These are phyloP conservation scores for Baeospora myosura DNA, from an alignment of 1,284 basidiomycete genomes.

Conservation along the genomic window DNA sequence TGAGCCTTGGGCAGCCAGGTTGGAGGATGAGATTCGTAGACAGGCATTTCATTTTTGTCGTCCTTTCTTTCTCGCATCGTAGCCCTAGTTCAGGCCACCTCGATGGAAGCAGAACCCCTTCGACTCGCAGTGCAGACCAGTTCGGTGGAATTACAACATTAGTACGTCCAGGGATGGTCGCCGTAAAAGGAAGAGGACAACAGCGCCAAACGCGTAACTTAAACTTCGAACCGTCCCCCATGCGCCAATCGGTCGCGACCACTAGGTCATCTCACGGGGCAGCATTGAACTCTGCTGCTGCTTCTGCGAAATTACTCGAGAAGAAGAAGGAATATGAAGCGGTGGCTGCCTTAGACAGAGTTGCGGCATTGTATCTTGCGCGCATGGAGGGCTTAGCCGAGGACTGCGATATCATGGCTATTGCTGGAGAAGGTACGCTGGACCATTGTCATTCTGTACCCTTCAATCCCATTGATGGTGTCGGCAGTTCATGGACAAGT, in stretches of 20 bases:
- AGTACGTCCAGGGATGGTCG: too few species aligned
- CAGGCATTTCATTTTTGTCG: constrained; percentile 30
- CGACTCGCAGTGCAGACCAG: too few species aligned
- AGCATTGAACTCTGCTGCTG: constrained; percentile 39
- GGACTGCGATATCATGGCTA: constrained; percentile 68
- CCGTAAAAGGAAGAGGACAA: too few species aligned
- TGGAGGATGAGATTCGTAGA: constrained; percentile 65
- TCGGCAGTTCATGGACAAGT: constrained; percentile 73
- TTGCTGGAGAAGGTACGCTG: constrained; percentile 57
- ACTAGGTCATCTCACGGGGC: constrained; percentile 43
- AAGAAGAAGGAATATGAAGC: constrained; percentile 77
- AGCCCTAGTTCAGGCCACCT: too few species aligned
- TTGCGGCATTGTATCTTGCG: constrained; percentile 54
- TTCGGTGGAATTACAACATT: too few species aligned
- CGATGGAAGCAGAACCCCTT: too few species aligned
- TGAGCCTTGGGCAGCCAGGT: constrained; percentile 65
- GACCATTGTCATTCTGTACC: constrained; percentile 4
- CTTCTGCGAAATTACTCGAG: constrained; percentile 50
- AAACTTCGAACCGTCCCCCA: too few species aligned
- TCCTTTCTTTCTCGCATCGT: too few species aligned
- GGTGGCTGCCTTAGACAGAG: constrained; percentile 61
- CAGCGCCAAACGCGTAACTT: too few species aligned
- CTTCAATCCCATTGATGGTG: constrained; percentile 4
- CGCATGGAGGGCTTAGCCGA: constrained; percentile 61
- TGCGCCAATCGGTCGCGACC: constrained; percentile 52